phyloP scores from a whole-genome alignment of 805 yeast species.

The Candida insectalens region DNA sequence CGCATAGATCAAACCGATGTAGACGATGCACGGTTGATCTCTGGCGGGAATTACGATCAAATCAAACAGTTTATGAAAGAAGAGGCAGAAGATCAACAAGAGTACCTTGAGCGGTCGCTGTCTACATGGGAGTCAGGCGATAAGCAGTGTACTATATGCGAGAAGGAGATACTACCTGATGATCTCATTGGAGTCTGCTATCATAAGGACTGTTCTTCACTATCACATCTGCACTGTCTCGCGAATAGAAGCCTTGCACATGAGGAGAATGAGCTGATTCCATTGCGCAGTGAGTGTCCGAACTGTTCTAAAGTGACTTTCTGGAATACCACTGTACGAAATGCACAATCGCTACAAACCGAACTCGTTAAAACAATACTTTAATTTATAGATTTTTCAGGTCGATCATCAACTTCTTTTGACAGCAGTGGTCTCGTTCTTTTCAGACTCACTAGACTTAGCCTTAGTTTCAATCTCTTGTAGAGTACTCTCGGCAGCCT shows the following conservation, averaged over 20 bases:
- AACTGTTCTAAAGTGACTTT: slow-evolving; percentile 16
- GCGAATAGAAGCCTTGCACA: slow-evolving; percentile 10
- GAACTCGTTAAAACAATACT: slow-evolving; percentile 1
- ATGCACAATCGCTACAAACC: slow-evolving; percentile 9
- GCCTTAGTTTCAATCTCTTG: slow-evolving; percentile 2
- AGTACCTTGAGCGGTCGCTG: slow-evolving; percentile 10
- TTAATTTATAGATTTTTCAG: neutral
- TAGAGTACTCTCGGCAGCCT: slow-evolving; percentile 1
- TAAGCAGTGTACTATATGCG: slow-evolving; percentile 10
- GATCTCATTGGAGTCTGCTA: slow-evolving; percentile 16
- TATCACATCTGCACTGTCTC: slow-evolving; percentile 29
- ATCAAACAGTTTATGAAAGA: slow-evolving; percentile 12
- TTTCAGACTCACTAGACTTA: slow-evolving; percentile 17
- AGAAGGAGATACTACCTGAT: slow-evolving; percentile 2
- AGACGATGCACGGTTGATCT: slow-evolving; percentile 5
- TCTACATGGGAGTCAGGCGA: slow-evolving; percentile 5
- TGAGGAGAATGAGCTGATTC: slow-evolving; percentile 13
- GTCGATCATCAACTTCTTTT: neutral
- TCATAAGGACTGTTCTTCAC: slow-evolving; percentile 16
- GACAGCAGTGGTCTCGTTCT: slow-evolving; percentile 19
- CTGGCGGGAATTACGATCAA: slow-evolving; percentile 23
- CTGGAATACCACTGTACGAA: slow-evolving; percentile 21
- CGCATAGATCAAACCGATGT: slow-evolving; percentile 1
- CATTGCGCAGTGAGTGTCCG: slow-evolving; percentile 18
- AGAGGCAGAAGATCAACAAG: slow-evolving; percentile 6